Conservation (phyloP, 805 yeast genomes). For the Wickerhamiella brachini region DNA sequence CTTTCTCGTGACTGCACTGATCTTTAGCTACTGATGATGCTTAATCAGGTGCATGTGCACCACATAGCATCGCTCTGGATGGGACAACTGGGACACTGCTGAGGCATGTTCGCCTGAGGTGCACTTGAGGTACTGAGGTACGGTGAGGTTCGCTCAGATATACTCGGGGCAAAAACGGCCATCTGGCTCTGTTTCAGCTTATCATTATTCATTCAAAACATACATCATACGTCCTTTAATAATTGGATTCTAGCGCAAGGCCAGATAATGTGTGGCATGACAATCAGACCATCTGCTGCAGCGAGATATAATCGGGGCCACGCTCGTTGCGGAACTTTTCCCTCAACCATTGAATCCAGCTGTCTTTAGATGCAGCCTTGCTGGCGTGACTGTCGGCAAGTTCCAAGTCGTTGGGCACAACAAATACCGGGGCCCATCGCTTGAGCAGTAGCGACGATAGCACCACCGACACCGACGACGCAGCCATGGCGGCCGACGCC, state of each 20-base stretch:
- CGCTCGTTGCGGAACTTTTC: not conserved
- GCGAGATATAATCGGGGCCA: not conserved
- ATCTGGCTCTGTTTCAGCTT: no score
- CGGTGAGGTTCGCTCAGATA: no score
- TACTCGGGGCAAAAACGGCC: no score
- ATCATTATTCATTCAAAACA: not conserved
- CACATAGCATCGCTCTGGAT: no score
- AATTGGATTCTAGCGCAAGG: no score
- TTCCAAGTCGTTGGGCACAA: not conserved
- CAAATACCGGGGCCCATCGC: slow-evolving; percentile 28
- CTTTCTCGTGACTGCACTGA: no score
- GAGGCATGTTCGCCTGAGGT: no score
- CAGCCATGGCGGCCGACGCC: slow-evolving; percentile 90
- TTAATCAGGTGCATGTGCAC: not conserved
- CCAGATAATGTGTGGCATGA: not conserved
- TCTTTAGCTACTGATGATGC: not conserved
- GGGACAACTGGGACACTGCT: no score
- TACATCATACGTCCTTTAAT: not conserved
- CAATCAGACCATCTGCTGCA: not conserved
- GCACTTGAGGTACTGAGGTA: no score
- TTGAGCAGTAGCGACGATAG: slow-evolving; percentile 62
- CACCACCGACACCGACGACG: slow-evolving; percentile 82
- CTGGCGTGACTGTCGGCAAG: not conserved
- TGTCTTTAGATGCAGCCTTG: not conserved
- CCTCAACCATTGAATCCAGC: not conserved